Conservation (phyloP, 345 rosid genomes). For the Aquilaria yunnanensis region DNA sequence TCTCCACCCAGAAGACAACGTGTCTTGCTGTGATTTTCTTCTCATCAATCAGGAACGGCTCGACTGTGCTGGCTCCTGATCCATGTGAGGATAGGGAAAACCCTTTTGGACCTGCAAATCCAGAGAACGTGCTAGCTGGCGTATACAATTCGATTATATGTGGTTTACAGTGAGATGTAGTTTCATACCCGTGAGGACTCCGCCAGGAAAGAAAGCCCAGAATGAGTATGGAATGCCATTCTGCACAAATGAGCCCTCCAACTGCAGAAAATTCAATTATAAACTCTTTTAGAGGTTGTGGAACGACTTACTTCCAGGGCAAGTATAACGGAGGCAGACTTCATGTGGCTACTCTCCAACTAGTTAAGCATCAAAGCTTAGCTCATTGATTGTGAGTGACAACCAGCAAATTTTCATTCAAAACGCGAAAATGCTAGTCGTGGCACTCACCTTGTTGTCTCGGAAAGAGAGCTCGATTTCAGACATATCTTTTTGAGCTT, state of each 20-base stretch:
- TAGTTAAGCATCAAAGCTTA: too few relatives aligned
- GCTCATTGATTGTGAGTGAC: too few relatives aligned
- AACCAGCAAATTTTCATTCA: too few relatives aligned
- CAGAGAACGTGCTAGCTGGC: neutral
- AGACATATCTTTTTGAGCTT: slow-evolving; percentile 60
- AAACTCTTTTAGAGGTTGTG: too few relatives aligned
- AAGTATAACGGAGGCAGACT: too few relatives aligned
- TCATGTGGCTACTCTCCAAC: too few relatives aligned
- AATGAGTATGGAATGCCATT: slow-evolving; percentile 51
- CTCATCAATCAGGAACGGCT: slow-evolving; percentile 91
- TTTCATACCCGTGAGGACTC: slow-evolving; percentile 53
- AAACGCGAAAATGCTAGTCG: too few relatives aligned
- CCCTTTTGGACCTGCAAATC: slow-evolving; percentile 66
- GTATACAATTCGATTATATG: neutral
- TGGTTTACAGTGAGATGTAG: neutral
- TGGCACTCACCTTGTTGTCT: slow-evolving; percentile 53
- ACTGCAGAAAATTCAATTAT: slow-evolving; percentile 22
- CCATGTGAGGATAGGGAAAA: slow-evolving; percentile 77
- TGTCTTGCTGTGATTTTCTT: slow-evolving; percentile 74
- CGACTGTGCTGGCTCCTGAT: slow-evolving; percentile 73
- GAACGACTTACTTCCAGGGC: too few relatives aligned
- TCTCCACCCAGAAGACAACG: slow-evolving; percentile 88
- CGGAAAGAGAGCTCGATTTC: slow-evolving; percentile 58
- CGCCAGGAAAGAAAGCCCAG: slow-evolving; percentile 92
- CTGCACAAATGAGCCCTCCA: slow-evolving; percentile 77